Conservation (phyloP, 805 yeast species). For the Sugiyamaella floridensis region DNA sequence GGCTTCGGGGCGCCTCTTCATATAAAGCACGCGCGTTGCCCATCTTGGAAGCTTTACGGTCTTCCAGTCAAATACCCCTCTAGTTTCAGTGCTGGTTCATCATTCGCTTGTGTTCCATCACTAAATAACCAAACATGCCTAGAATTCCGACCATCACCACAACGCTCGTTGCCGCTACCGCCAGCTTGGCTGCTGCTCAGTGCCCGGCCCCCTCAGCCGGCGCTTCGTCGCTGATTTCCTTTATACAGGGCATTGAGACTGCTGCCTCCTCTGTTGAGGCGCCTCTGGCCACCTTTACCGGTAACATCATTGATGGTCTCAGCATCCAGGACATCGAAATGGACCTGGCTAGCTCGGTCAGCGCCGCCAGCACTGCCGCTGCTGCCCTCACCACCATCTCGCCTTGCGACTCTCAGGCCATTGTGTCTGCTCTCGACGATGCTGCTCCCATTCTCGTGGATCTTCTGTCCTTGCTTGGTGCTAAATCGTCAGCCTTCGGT, state of each 20-base stretch:
- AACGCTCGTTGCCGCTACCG: neutral
- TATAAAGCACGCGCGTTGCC: neutral
- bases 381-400: neutral
- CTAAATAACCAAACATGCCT: neutral
- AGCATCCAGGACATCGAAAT: neutral
- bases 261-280: neutral
- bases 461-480: neutral
- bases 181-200: neutral
- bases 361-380: neutral
- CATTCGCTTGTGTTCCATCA: neutral
- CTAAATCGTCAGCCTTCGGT: neutral
- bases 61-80: neutral
- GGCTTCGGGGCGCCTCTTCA: no score
- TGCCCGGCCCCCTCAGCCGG: neutral
- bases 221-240: neutral
- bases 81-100: neutral
- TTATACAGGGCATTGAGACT: neutral
- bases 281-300: neutral
- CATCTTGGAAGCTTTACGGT: neutral
- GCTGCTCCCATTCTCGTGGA: neutral
- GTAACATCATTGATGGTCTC: neutral
- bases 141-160: neutral
- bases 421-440: neutral
- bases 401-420: neutral
- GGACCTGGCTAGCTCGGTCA: neutral